Percentiles rank a stretch among this genome's conserved stretches.
Evolutionary conservation across 169 alveolate genomes (phyloP).

Genomic region (Plasmodium knowlesi): DNA sequence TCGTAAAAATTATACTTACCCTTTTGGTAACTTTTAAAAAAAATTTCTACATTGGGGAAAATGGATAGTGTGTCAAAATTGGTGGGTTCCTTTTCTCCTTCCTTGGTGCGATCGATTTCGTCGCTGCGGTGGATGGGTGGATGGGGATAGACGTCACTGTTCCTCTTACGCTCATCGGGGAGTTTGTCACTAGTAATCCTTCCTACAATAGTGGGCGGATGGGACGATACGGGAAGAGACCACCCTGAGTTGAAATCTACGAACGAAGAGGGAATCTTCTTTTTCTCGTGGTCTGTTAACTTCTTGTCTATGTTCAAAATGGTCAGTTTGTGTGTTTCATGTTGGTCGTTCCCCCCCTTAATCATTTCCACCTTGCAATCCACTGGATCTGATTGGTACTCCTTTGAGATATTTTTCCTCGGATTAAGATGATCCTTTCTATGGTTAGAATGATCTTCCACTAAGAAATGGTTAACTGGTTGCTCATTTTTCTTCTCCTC

Average conservation of each 20-base stretch:
- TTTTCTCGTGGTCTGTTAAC: not conserved
- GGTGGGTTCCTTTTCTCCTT: not conserved
- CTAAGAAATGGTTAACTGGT: not conserved
- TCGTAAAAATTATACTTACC: not conserved
- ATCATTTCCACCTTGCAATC: not conserved
- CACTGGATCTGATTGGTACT: not conserved
- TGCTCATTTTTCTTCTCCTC: not conserved
- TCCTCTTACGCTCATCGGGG: not conserved
- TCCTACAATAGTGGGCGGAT: not conserved
- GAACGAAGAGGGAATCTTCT: not conserved
- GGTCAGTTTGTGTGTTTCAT: not conserved
- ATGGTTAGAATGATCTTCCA: conserved; percentile 4
- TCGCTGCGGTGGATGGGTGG: not conserved
- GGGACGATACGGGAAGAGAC: not conserved
- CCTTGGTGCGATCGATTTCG: not conserved
- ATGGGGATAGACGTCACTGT: not conserved
- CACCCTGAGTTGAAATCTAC: not conserved
- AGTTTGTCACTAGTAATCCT: not conserved
- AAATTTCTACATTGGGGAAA: not conserved
- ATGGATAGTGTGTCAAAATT: not conserved
- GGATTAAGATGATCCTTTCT: not conserved
- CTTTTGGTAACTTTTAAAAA: conserved; percentile 11
- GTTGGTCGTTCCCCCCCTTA: not conserved
- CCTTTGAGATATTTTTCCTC: not conserved
- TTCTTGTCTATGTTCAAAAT: not conserved